Evolutionary conservation across 345 rosid species (phyloP).

Genomic region (Aurinia saxatilis): DNA sequence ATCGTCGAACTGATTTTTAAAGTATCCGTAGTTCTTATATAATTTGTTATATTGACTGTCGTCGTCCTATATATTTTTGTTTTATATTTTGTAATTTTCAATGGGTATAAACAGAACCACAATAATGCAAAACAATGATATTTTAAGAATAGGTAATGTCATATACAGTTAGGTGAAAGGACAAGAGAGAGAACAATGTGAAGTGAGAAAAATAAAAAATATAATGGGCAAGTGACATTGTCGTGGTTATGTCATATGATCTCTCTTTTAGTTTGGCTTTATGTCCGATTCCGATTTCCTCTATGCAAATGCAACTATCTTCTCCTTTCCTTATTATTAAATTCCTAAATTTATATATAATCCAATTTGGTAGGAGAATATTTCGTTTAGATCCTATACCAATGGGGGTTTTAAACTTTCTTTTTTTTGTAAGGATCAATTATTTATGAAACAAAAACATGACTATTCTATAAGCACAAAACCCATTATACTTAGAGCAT

Average conservation of each 20-base stretch:
- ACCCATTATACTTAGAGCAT: too few species aligned
- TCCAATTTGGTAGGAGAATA: slow-evolving; percentile 1
- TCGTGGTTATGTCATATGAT: slow-evolving; percentile 17
- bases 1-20: neutral
- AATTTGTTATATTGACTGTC: neutral
- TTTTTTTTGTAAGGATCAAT: neutral
- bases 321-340: neutral
- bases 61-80: neutral
- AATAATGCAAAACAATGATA: neutral
- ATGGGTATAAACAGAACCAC: slow-evolving; percentile 1
- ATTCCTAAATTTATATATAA: neutral
- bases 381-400: slow-evolving; percentile 16
- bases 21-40: neutral
- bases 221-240: slow-evolving; percentile 18
- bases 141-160: slow-evolving; percentile 23
- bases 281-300: slow-evolving; percentile 9
- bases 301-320: slow-evolving; percentile 3
- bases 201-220: slow-evolving; percentile 11
- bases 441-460: neutral
- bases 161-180: slow-evolving; percentile 14
- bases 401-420: neutral
- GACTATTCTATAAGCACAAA: neutral
- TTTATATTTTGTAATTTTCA: neutral
- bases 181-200: slow-evolving; percentile 16
- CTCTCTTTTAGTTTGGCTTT: slow-evolving; percentile 19